Evolutionary conservation across 2,329 filamentous ascomycete species (phyloP).

Genomic region (Fonsecaea nubica): DNA sequence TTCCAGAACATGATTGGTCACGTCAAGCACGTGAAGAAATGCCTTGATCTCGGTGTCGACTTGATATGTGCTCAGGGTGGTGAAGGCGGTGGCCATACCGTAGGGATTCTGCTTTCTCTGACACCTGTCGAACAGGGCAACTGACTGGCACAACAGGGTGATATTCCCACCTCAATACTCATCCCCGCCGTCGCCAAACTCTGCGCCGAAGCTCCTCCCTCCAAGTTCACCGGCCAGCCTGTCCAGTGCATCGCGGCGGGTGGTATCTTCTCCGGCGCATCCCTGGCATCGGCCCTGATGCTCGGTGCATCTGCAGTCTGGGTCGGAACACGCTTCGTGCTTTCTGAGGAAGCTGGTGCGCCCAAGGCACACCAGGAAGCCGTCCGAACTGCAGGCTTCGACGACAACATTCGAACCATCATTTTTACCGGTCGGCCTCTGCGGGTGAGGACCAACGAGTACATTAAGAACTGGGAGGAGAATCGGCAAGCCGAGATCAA

Average conservation of each 20-base stretch:
- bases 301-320: slow-evolving; percentile 92
- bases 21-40: slow-evolving; percentile 98
- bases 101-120: slow-evolving; percentile 5
- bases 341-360: slow-evolving; percentile 92
- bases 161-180: slow-evolving; percentile 87
- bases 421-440: slow-evolving; percentile 98
- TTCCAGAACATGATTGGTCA: slow-evolving; percentile 98
- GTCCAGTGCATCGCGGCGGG: slow-evolving; percentile 94
- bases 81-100: slow-evolving; percentile 89
- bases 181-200: slow-evolving; percentile 90
- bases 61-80: slow-evolving; percentile 98
- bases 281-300: slow-evolving; percentile 87
- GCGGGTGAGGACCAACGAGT: slow-evolving; percentile 89
- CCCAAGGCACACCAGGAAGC: slow-evolving; percentile 94
- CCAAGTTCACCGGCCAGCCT: slow-evolving; percentile 81
- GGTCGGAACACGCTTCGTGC: slow-evolving; percentile 95
- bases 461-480: slow-evolving; percentile 95
- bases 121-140: neutral
- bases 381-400: slow-evolving; percentile 86
- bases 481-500: slow-evolving; percentile 91
- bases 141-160: slow-evolving; percentile 58
- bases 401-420: slow-evolving; percentile 95
- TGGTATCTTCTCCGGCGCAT: slow-evolving; percentile 91
- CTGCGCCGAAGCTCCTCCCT: slow-evolving; percentile 75
- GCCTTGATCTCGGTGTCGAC: slow-evolving; percentile 87